phyloP scores from a whole-genome alignment of 352 stramenopile genomes.

The Phytophthora megakarya region DNA sequence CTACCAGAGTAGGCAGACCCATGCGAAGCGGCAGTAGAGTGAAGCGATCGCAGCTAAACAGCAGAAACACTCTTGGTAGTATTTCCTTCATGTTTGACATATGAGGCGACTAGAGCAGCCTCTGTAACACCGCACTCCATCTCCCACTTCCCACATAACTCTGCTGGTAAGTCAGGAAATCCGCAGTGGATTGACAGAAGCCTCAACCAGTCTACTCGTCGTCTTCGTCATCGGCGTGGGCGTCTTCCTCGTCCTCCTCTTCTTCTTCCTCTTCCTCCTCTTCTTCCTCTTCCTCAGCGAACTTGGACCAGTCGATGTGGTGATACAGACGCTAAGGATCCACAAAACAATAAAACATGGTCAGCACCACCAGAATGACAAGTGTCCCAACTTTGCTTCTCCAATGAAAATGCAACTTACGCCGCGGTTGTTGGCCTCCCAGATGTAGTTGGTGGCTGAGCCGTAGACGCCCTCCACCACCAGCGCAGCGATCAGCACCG shows the following conservation, averaged over 20 bases:
- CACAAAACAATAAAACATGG: constrained; percentile 1
- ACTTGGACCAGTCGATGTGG: constrained; percentile 89
- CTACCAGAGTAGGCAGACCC: not conserved
- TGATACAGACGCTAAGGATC: constrained; percentile 76
- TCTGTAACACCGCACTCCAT: constrained; percentile 2
- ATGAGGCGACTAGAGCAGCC: constrained; percentile 3
- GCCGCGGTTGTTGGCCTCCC: constrained; percentile 82
- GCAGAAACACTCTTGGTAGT: constrained; percentile 14
- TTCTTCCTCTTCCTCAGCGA: constrained; percentile 86
- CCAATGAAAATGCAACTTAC: constrained; percentile 46
- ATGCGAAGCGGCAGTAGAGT: constrained; percentile 11
- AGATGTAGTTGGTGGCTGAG: constrained; percentile 72
- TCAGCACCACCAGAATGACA: constrained; percentile 45
- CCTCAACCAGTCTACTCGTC: constrained; percentile 30
- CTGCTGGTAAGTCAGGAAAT: not conserved
- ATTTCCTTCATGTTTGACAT: constrained; percentile 42
- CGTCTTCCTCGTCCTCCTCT: constrained; percentile 40
- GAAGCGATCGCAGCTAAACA: not conserved
- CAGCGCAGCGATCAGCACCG: constrained; percentile 70
- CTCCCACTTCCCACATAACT: constrained; percentile 8
- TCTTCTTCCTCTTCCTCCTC: constrained; percentile 75
- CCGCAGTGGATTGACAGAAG: constrained; percentile 18
- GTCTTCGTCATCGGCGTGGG: constrained; percentile 43
- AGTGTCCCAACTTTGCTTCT: not conserved
- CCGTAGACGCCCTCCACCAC: constrained; percentile 80